A percentile compares a stretch with the other conserved stretches of the same genome.
Evolutionary conservation across 1,284 basidiomycete species (phyloP).

Genomic region (Microbotryomycetes sp.): DNA sequence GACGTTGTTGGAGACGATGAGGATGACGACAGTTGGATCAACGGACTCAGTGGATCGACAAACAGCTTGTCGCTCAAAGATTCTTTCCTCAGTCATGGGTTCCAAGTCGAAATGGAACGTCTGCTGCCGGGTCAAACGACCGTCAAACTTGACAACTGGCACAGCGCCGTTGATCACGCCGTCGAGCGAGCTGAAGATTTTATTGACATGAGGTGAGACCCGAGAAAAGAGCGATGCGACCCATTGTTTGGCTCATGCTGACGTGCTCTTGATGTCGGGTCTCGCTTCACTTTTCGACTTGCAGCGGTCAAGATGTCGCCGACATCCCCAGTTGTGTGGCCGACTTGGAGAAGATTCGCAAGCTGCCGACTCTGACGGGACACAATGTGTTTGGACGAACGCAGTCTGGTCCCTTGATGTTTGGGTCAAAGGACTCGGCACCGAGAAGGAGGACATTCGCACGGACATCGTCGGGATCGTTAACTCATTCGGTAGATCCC

Average conservation of each 20-base stretch:
- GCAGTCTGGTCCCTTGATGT: neutral
- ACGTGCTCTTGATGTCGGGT: neutral
- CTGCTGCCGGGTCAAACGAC: neutral
- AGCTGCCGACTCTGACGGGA: neutral
- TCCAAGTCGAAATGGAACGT: neutral
- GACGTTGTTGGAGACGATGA: neutral
- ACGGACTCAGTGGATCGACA: neutral
- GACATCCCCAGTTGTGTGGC: slow-evolving; percentile 11
- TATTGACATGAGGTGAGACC: slow-evolving; percentile 17
- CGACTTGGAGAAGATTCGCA: slow-evolving; percentile 15
- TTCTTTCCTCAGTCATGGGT: neutral
- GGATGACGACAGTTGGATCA: slow-evolving; percentile 10
- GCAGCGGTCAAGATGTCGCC: slow-evolving; percentile 8
- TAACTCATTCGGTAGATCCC: neutral
- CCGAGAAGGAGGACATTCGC: neutral
- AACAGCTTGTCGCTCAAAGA: neutral
- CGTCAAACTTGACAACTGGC: slow-evolving; percentile 7
- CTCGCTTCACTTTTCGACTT: neutral
- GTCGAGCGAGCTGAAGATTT: slow-evolving; percentile 9
- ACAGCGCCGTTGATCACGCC: slow-evolving; percentile 3
- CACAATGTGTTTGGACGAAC: neutral
- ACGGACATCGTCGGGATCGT: slow-evolving; percentile 11
- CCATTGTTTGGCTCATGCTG: neutral
- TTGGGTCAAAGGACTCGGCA: neutral
- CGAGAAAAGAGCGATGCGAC: neutral